Evolutionary conservation across 2,329 filamentous ascomycete genomes (phyloP), one percentile per base, ranked within the genome.

Genomic region (Diaporthe helianthi): DNA sequence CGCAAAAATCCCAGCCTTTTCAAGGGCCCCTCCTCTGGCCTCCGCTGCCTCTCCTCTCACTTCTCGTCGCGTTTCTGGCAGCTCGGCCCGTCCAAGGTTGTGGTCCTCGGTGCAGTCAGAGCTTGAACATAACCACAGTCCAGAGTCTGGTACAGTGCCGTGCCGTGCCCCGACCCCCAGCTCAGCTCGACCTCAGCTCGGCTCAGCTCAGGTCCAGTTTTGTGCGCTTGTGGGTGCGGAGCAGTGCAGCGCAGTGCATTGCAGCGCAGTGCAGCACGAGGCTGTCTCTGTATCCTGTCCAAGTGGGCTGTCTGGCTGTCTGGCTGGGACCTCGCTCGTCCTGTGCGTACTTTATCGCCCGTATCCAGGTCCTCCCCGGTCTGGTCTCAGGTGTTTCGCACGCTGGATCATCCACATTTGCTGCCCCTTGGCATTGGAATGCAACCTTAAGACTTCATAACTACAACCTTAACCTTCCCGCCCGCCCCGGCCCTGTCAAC

Each of bases 391-490:
- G 66, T 69, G 69, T 71, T 55, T 71, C 66, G 69, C 66, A 64
- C 44, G 55, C 65, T 68, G 54, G 55, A 65, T 51, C 55, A 53
- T 58, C 55, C 54, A 61, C 31, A 47, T 69, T 69, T 61, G 67
- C 66, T 44, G 41, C 29, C 54, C 69, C 70, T 65, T 69, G 70
- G 67, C 47, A 47, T 47, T 60, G 67, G 65, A 65, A 60, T 60
- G 65, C 65, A 61, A 70, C 69, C 65, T 67, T 65, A 67, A 68
- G 58, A 70, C 58, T 68, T 54, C 69, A 63, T 44, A 60, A 61
- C 65, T 70, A 65, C 65, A 70, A 70, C 69, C 69, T 70, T 68
- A 70, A 60, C 65, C 69, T 65, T 70, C 65, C 53, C 41, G 41
- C 33, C 64, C 55, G 66, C 31, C 69, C 53, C 55, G 31, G 47